Evolutionary conservation across 1,139 yeast species (phyloP).

Genomic region (Candida albicans): DNA sequence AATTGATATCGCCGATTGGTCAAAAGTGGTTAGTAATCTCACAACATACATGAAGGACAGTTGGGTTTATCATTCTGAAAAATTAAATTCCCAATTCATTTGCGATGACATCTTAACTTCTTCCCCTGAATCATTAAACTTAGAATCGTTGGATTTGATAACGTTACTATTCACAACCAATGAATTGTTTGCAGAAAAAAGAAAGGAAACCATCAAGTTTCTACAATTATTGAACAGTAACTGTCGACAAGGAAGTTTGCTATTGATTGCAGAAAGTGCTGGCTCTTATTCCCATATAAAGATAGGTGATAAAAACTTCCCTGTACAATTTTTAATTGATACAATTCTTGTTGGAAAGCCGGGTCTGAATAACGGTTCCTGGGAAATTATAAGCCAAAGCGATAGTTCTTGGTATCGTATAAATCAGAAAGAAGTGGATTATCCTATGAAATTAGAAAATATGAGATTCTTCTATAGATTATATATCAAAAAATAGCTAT

Average conservation of each 20-base stretch:
- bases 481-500: constrained; percentile 49
- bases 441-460: constrained; percentile 75
- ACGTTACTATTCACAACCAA: constrained; percentile 84
- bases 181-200: constrained; percentile 74
- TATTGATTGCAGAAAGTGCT: constrained; percentile 81
- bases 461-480: constrained; percentile 84
- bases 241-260: constrained; percentile 55
- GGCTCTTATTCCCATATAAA: constrained; percentile 84
- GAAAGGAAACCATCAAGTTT: constrained; percentile 58
- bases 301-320: constrained; percentile 74
- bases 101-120: constrained; percentile 48
- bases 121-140: constrained; percentile 13
- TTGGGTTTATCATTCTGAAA: constrained; percentile 50
- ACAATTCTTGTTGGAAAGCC: constrained; percentile 63
- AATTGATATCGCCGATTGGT: constrained; percentile 83
- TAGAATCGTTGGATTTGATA: constrained; percentile 44
- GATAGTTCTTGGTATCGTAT: constrained; percentile 86
- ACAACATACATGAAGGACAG: constrained; percentile 41
- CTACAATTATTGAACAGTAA: constrained; percentile 49
- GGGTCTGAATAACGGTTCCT: constrained; percentile 50
- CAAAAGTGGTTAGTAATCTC: constrained; percentile 46
- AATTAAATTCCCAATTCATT: constrained; percentile 47
- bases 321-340: constrained; percentile 78
- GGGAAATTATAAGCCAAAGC: constrained; percentile 64
- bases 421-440: constrained; percentile 51